These are phyloP conservation scores for Dioszegia crocea DNA, from an alignment of 768 basidiomycete genomes.

Conservation along the genomic window DNA sequence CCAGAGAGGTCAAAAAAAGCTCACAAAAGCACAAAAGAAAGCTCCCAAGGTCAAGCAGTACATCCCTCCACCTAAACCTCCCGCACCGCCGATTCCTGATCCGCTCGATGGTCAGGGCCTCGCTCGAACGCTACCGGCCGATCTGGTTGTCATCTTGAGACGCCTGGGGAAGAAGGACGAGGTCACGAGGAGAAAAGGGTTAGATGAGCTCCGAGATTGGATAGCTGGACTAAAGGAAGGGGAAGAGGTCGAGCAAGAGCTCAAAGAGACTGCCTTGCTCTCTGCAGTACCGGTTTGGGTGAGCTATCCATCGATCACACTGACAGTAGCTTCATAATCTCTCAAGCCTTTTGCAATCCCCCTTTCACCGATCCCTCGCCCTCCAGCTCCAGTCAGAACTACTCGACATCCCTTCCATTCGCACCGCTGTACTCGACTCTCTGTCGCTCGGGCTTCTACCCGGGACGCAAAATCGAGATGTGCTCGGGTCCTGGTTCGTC, in stretches of 20 bases:
- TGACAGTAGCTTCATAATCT: conserved; percentile 70
- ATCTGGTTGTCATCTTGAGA: conserved; percentile 74
- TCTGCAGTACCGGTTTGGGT: conserved; percentile 80
- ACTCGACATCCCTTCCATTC: conserved; percentile 57
- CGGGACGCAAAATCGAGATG: conserved; percentile 46
- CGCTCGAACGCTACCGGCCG: conserved; percentile 67
- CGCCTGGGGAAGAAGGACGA: conserved; percentile 83
- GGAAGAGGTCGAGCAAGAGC: conserved; percentile 52
- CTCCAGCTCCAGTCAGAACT: conserved; percentile 64
- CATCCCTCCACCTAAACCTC: conserved; percentile 69
- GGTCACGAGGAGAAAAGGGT: conserved; percentile 73
- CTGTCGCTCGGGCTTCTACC: conserved; percentile 40
- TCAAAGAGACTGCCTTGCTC: conserved; percentile 53
- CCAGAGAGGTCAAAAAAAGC: conserved; percentile 57
- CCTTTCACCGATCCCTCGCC: conserved; percentile 66
- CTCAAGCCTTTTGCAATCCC: conserved; percentile 73
- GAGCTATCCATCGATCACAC: conserved; percentile 38
- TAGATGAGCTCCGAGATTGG: conserved; percentile 79
- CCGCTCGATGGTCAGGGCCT: conserved; percentile 81
- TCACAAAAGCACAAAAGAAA: conserved; percentile 59
- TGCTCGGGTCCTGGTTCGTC: conserved; percentile 48
- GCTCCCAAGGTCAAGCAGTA: conserved; percentile 74
- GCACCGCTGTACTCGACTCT: conserved; percentile 44
- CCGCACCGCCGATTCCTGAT: conserved; percentile 58
- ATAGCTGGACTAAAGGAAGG: conserved; percentile 58